phyloP scores from a whole-genome alignment of 1,284 basidiomycete species.

The Pseudozyma sp. region DNA sequence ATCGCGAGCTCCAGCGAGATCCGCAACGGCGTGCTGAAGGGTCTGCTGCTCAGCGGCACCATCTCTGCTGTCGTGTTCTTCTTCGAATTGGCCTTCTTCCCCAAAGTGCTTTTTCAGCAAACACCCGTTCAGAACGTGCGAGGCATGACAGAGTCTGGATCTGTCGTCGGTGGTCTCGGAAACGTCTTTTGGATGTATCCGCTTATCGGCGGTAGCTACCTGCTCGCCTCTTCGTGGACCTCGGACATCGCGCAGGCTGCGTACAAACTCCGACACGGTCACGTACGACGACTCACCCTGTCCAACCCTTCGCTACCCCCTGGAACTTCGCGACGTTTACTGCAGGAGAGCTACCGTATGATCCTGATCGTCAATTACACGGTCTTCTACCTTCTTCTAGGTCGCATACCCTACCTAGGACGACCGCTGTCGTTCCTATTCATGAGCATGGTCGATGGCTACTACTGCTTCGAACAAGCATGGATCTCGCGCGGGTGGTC shows the following conservation, averaged over 20 bases:
- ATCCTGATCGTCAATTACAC: conserved; percentile 63
- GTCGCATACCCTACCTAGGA: conserved; percentile 59
- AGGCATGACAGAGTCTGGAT: conserved; percentile 14
- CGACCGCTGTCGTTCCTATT: conserved; percentile 57
- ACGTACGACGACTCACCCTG: conserved; percentile 28
- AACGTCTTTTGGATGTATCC: conserved; percentile 67
- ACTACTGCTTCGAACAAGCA: conserved; percentile 67
- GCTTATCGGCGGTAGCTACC: conserved; percentile 62
- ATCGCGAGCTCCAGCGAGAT: conserved; percentile 55
- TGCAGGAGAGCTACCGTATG: conserved; percentile 59
- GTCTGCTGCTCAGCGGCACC: conserved; percentile 58
- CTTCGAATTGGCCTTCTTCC: conserved; percentile 65
- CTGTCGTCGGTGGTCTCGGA: conserved; percentile 40
- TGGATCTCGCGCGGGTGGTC: conserved; percentile 63
- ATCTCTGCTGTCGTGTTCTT: conserved; percentile 61
- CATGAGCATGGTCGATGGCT: conserved; percentile 66
- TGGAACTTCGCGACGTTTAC: conserved; percentile 44
- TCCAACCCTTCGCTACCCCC: conserved; percentile 41
- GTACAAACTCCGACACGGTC: conserved; percentile 49
- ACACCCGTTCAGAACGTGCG: conserved; percentile 13
- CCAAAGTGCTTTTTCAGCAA: conserved; percentile 55
- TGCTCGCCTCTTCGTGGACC: conserved; percentile 65
- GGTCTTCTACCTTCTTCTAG: conserved; percentile 50
- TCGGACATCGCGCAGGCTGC: conserved; percentile 63
- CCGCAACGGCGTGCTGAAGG: conserved; percentile 61